Evolutionary conservation across 768 basidiomycete species (phyloP).

Genomic region (Kwoniella botswanensis): DNA sequence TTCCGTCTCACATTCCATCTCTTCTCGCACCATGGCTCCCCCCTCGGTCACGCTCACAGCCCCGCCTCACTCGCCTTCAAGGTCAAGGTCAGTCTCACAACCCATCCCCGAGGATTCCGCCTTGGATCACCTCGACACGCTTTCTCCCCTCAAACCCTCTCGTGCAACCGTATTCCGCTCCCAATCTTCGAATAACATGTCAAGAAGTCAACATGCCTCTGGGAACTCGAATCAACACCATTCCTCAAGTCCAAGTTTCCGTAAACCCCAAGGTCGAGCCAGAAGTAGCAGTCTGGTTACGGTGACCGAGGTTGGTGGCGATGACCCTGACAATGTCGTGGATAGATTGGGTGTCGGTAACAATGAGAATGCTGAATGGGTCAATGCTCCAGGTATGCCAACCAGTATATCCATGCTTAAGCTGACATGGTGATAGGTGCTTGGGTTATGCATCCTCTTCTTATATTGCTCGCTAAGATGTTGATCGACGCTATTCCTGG

Average conservation of each 20-base stretch:
- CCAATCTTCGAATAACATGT: slow-evolving; percentile 35
- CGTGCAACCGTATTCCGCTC: slow-evolving; percentile 31
- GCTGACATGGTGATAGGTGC: slow-evolving; percentile 67
- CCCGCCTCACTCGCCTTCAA: slow-evolving; percentile 40
- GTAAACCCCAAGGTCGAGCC: slow-evolving; percentile 44
- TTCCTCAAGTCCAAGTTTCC: slow-evolving; percentile 12
- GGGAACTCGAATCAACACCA: not conserved
- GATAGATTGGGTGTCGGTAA: slow-evolving; percentile 56
- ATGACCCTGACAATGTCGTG: slow-evolving; percentile 56
- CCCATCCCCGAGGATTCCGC: slow-evolving; percentile 45
- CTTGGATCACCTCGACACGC: slow-evolving; percentile 11
- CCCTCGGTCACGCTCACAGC: slow-evolving; percentile 42
- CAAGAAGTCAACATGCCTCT: not conserved
- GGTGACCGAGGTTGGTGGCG: slow-evolving; percentile 59
- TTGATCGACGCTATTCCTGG: slow-evolving; percentile 92
- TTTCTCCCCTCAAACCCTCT: slow-evolving; percentile 28
- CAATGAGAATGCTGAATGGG: slow-evolving; percentile 59
- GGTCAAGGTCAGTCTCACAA: slow-evolving; percentile 52
- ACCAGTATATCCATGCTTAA: not conserved
- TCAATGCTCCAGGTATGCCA: slow-evolving; percentile 58
- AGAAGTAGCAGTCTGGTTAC: slow-evolving; percentile 58
- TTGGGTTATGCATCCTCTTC: slow-evolving; percentile 95
- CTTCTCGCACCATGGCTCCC: slow-evolving; percentile 31
- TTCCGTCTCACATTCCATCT: not conserved
- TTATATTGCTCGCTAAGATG: slow-evolving; percentile 88